Percentiles rank a stretch among this genome's conserved stretches.
phyloP scores from a whole-genome alignment of 176 grass and related monocot genomes.

The Musa acuminata region DNA sequence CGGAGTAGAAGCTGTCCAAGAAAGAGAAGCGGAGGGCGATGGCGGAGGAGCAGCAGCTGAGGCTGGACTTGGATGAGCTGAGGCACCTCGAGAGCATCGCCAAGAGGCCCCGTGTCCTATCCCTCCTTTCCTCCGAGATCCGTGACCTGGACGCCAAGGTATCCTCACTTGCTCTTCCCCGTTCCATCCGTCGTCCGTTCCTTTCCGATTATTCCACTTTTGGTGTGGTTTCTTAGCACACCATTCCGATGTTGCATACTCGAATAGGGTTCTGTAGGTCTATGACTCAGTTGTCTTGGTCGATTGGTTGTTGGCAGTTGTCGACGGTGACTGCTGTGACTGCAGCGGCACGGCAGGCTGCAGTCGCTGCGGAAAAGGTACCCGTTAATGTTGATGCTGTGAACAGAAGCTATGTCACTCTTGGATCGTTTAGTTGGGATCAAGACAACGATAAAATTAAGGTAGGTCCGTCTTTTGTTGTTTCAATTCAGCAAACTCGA shows the following conservation, averaged over 20 bases:
- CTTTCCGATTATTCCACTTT: too few relatives aligned
- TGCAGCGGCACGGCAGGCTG: slow-evolving; percentile 14
- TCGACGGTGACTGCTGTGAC: slow-evolving; percentile 12
- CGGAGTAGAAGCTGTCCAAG: slow-evolving; percentile 4
- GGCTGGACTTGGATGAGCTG: slow-evolving; percentile 65
- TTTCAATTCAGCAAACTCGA: not conserved
- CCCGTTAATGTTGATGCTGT: slow-evolving; percentile 7
- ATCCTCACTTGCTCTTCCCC: not conserved
- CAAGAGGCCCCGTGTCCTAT: slow-evolving; percentile 55
- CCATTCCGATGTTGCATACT: too few relatives aligned
- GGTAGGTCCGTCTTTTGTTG: slow-evolving; percentile 21
- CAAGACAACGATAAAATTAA: slow-evolving; percentile 82
- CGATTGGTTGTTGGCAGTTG: slow-evolving; percentile 17
- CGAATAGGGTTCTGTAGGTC: too few relatives aligned
- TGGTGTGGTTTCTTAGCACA: too few relatives aligned
- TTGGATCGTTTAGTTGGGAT: slow-evolving; percentile 90
- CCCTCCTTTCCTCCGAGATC: slow-evolving; percentile 61
- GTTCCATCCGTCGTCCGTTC: not conserved
- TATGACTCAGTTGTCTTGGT: not conserved
- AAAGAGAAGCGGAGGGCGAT: not conserved
- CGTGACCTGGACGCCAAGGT: slow-evolving; percentile 61
- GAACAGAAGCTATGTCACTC: slow-evolving; percentile 38
- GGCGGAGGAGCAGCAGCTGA: slow-evolving; percentile 50
- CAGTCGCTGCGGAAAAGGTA: slow-evolving; percentile 11
- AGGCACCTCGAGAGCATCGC: slow-evolving; percentile 54